Percentiles rank a stretch among this genome's conserved stretches.
These are phyloP conservation scores for Phytopythium boreale DNA, from an alignment of 352 stramenopile genomes.

Conservation along the genomic window DNA sequence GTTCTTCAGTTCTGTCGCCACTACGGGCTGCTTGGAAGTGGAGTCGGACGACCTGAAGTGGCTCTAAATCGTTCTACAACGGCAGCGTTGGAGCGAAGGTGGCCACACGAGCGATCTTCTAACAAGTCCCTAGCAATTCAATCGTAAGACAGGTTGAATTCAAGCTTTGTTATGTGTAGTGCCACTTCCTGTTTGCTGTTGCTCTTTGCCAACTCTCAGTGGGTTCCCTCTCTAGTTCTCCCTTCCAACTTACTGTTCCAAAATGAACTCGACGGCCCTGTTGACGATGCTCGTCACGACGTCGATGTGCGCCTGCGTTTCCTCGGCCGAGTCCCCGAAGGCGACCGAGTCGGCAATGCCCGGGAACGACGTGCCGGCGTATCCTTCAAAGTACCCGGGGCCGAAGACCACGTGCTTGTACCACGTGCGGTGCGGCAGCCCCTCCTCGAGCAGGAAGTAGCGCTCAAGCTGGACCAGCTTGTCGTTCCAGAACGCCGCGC, in stretches of 20 bases:
- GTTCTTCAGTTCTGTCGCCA: constrained; percentile 26
- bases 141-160: no score
- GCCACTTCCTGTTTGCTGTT: no score
- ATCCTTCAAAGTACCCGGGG: constrained; percentile 26
- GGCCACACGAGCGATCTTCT: no score
- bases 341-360: constrained; percentile 22
- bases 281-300: constrained; percentile 17
- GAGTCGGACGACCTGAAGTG: constrained; percentile 28
- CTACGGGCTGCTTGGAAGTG: constrained; percentile 19
- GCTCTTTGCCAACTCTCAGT: background rate
- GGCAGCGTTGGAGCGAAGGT: no score
- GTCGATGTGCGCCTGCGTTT: constrained; percentile 23
- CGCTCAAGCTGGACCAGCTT: constrained; percentile 25
- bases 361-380: constrained; percentile 25
- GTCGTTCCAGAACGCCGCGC: constrained; percentile 20
- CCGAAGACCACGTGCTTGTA: constrained; percentile 40
- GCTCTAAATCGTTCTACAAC: constrained; percentile 2
- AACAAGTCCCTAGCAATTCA: no score
- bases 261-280: constrained; percentile 15
- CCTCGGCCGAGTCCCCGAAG: constrained; percentile 16
- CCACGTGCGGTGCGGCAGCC: constrained; percentile 37
- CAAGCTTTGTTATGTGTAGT: no score
- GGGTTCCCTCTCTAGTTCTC: no score
- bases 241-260: background rate
- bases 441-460: constrained; percentile 19